Conservation (phyloP, 2,329 filamentous ascomycete genomes). For the Lachnellula arida region DNA sequence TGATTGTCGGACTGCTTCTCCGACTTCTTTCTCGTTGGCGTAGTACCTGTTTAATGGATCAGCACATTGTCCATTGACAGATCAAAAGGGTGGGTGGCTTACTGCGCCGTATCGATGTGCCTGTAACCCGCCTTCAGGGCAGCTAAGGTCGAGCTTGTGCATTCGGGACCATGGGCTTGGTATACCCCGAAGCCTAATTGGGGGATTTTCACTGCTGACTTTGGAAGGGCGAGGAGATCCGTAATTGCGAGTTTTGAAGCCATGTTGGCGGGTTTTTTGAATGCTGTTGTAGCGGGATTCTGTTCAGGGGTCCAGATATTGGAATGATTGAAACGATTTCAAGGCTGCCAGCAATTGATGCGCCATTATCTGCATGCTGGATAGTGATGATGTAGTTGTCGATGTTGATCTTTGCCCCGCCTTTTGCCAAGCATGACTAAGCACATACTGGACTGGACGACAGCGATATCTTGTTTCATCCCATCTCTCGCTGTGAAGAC, state of each 20-base stretch:
- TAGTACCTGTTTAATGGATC: constrained; percentile 50
- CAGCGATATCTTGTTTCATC: neutral
- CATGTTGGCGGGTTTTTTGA: neutral
- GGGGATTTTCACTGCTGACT: constrained; percentile 49
- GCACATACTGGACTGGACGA: neutral
- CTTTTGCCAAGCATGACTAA: neutral
- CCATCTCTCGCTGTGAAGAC: neutral
- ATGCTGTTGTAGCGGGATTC: neutral
- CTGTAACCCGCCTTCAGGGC: constrained; percentile 57
- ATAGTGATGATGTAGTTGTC: neutral
- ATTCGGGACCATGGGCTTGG: constrained; percentile 49
- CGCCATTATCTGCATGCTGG: neutral
- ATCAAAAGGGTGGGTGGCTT: neutral
- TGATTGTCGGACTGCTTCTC: constrained; percentile 55
- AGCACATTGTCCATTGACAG: neutral
- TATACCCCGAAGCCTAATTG: constrained; percentile 70
- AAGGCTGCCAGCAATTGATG: neutral
- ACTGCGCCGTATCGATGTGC: constrained; percentile 59
- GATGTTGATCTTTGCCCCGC: neutral
- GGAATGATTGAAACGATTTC: neutral
- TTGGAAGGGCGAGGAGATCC: constrained; percentile 23
- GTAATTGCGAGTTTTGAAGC: constrained; percentile 15
- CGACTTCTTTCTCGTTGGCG: constrained; percentile 63
- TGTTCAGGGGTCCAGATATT: neutral
- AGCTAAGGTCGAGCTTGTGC: constrained; percentile 51